Evolutionary conservation across 352 stramenopile species (phyloP).

Genomic region (Phytophthora macrochlamydospora): DNA sequence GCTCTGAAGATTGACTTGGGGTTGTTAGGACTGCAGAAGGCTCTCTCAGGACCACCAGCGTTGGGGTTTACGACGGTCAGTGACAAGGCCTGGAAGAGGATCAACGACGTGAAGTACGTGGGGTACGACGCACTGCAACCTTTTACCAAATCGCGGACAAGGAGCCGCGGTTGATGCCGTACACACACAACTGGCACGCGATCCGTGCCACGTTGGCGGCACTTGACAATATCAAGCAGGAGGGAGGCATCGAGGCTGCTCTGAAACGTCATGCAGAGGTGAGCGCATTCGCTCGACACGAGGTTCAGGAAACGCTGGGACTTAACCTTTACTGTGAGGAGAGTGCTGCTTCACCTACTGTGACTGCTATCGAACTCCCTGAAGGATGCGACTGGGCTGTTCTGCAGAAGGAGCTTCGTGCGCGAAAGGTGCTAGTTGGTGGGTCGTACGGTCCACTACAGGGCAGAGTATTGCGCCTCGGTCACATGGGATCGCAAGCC

Average conservation of each 20-base stretch:
- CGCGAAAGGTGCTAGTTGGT: conserved; percentile 42
- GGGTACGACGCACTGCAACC: conserved; percentile 58
- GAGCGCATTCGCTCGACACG: conserved; percentile 35
- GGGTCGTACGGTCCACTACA: conserved; percentile 51
- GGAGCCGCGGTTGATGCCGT: conserved; percentile 46
- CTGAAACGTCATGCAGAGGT: conserved; percentile 42
- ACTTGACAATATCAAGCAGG: conserved; percentile 37
- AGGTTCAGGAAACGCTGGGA: conserved; percentile 33
- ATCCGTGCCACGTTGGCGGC: conserved; percentile 47
- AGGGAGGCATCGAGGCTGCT: conserved; percentile 37
- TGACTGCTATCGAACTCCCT: conserved; percentile 53
- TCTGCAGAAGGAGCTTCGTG: conserved; percentile 39
- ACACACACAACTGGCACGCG: conserved; percentile 67
- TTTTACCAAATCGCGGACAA: conserved; percentile 42
- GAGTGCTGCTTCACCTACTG: conserved; percentile 42
- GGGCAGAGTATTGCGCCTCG: conserved; percentile 55
- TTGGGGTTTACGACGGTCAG: conserved; percentile 54
- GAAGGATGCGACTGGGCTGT: conserved; percentile 31
- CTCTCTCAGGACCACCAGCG: conserved; percentile 45
- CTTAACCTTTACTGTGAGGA: conserved; percentile 46
- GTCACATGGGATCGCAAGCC: conserved; percentile 62
- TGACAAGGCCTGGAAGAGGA: conserved; percentile 52
- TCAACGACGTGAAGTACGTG: conserved; percentile 45
- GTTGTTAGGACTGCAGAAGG: conserved; percentile 53
- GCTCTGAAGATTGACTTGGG: conserved; percentile 52